phyloP scores from a whole-genome alignment of 352 stramenopile species.

The Globisporangium barbulae region DNA sequence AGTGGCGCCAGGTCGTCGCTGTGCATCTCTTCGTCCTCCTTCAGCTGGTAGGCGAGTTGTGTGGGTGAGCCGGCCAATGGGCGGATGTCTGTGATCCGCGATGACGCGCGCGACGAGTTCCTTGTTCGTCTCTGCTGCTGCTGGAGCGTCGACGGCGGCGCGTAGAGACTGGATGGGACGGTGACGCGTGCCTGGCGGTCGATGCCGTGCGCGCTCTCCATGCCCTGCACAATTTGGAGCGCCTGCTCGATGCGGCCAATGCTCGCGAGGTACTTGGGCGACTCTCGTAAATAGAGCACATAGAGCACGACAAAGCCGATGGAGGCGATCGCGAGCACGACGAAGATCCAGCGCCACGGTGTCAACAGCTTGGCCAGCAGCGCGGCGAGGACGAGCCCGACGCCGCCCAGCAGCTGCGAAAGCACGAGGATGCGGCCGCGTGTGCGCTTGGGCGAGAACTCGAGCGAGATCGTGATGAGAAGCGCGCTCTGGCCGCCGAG shows the following conservation, averaged over 20 bases:
- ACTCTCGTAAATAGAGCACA: conserved; percentile 44
- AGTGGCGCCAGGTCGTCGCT: conserved; percentile 16
- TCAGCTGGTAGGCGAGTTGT: conserved; percentile 11
- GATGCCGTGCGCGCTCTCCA: conserved; percentile 63
- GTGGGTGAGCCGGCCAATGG: conserved; percentile 10
- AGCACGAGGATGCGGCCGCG: conserved; percentile 57
- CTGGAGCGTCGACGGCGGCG: conserved; percentile 26
- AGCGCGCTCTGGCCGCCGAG: conserved; percentile 57
- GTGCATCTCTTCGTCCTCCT: conserved; percentile 18
- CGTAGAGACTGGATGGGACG: conserved; percentile 58
- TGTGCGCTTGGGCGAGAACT: conserved; percentile 60
- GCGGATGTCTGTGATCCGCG: conserved; percentile 6
- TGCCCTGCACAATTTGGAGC: conserved; percentile 41
- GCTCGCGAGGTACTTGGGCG: conserved; percentile 66
- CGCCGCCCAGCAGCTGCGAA: conserved; percentile 32
- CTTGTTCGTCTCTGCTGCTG: conserved; percentile 8
- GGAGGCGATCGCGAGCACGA: conserved; percentile 16
- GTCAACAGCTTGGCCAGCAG: conserved; percentile 29
- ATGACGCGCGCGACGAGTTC: conserved; percentile 18
- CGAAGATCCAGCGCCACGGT: conserved; percentile 18
- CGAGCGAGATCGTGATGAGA: conserved; percentile 45
- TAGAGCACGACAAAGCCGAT: conserved; percentile 25
- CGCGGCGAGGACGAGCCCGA: conserved; percentile 41
- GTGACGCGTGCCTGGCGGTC: conserved; percentile 45
- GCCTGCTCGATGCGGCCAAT: conserved; percentile 58